Conservation (phyloP, 257 asterid species). For the Agastache rugosa region DNA sequence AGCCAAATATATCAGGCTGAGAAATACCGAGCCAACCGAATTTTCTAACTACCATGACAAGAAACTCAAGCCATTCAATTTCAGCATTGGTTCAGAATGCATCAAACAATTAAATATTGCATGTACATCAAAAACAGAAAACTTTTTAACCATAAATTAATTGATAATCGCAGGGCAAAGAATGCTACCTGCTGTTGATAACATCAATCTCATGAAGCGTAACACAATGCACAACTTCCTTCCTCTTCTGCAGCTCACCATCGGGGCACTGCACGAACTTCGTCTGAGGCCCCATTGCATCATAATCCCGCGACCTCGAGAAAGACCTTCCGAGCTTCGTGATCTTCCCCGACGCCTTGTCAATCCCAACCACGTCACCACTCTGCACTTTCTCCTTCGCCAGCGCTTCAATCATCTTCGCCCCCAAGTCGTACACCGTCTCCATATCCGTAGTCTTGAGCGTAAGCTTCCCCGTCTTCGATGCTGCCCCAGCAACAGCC, state of each 20-base stretch:
- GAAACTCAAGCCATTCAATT: background rate
- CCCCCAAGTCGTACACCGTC: conserved; percentile 85
- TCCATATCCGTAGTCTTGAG: conserved; percentile 93
- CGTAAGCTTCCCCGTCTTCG: conserved; percentile 82
- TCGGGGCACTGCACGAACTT: conserved; percentile 97
- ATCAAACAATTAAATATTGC: conserved; percentile 3
- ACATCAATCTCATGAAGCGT: conserved; percentile 94
- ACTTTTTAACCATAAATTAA: background rate
- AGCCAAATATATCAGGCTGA: background rate
- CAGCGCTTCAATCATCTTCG: conserved; percentile 88
- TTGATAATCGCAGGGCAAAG: background rate
- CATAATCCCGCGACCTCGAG: conserved; percentile 87
- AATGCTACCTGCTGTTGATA: conserved; percentile 78
- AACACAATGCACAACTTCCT: conserved; percentile 94
- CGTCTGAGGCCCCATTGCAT: conserved; percentile 93
- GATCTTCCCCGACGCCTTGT: conserved; percentile 91
- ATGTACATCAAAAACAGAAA: background rate
- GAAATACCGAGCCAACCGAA: background rate
- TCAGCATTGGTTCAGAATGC: background rate
- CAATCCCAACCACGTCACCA: conserved; percentile 90
- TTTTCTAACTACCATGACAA: background rate
- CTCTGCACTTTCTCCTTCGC: conserved; percentile 96
- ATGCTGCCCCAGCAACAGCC: conserved; percentile 78
- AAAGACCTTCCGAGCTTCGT: conserved; percentile 88
- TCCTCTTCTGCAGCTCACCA: conserved; percentile 98